A percentile compares a stretch with the other conserved stretches of the same genome.
These are phyloP conservation scores for Clonostachys solani DNA, from an alignment of 2,329 filamentous ascomycete genomes.

Conservation along the genomic window DNA sequence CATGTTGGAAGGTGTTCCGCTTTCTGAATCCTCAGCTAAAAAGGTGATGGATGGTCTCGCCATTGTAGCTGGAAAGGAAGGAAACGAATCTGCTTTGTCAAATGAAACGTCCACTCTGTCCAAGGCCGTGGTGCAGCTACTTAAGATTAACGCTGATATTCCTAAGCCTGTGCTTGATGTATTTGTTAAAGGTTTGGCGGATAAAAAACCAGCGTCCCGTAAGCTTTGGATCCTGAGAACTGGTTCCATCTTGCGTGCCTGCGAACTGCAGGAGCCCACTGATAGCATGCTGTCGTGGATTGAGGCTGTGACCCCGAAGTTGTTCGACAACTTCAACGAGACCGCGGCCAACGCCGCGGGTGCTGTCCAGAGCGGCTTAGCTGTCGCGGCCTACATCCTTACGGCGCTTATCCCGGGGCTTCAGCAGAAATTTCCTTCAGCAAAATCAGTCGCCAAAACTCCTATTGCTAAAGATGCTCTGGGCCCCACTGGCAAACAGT, in stretches of 20 bases:
- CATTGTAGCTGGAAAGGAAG: constrained; percentile 72
- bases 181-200: constrained; percentile 75
- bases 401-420: constrained; percentile 57
- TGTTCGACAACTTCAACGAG: constrained; percentile 73
- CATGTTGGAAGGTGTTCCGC: constrained; percentile 64
- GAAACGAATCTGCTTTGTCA: constrained; percentile 77
- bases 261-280: constrained; percentile 38
- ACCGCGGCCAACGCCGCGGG: constrained; percentile 72
- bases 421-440: constrained; percentile 49
- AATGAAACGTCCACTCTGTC: constrained; percentile 72
- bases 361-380: constrained; percentile 77
- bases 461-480: constrained; percentile 63
- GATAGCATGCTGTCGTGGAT: constrained; percentile 44
- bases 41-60: constrained; percentile 66
- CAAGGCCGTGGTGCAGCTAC: constrained; percentile 56
- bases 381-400: constrained; percentile 74
- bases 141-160: constrained; percentile 57
- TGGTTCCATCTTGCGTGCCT: constrained; percentile 64
- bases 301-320: constrained; percentile 45
- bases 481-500: constrained; percentile 72
- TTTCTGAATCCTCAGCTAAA: constrained; percentile 56
- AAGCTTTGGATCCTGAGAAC: constrained; percentile 76
- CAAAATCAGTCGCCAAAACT: constrained; percentile 50
- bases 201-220: constrained; percentile 77
- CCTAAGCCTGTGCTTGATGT: constrained; percentile 65